Evolutionary conservation across 345 rosid genomes (phyloP), one percentile per base, ranked within the genome.

Genomic region (Hypericum androsaemum): DNA sequence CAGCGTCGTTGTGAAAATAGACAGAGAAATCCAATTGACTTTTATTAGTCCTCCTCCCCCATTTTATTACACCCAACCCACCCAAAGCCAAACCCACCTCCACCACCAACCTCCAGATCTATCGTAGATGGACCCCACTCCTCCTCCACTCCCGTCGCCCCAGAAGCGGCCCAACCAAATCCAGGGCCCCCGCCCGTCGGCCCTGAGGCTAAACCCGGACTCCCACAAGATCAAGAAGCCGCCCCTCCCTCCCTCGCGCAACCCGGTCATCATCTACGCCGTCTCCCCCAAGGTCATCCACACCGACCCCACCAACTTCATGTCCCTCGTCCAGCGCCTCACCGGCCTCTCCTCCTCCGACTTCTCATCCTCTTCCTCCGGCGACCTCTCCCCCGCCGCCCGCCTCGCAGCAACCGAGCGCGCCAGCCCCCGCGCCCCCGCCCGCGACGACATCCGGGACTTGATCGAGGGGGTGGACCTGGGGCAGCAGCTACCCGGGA

Each of bases 251-350:
- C 80, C 74, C 12, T 60, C 40, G 1, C 42, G 47, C 11, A 7
- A 41, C 6, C 63, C 60, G 2, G 61, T 82, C 8, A 78, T 88
- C 54, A 88, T 88, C 77, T 88, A 82, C 80, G 65, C 92, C 22
- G 69, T 88, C 43, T 85, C 97, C 0, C 97, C 97, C 0, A 88
- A 88, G 43, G 63, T 76, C 62, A 77, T 88, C 63, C 84, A 88
- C 83, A 77, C 77, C 43, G 71, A 84, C 12, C 76, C 66, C 16
- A 60, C 67, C 22, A 65, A 82, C 38, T 88, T 88, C 81, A 80
- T 79, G 97, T 50, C 83, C 73, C 73, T 84, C 15, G 97, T 88
- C 61, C 97, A 88, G 67, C 79, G 92, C 14, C 86, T 83, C 66
- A 88, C 97, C 5, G 95, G 95, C 0, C 74, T 71, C 43, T 80